Percentiles rank a stretch among this genome's conserved stretches.
phyloP scores from a whole-genome alignment of 129 eudicot species.

The Lonicera japonica region DNA sequence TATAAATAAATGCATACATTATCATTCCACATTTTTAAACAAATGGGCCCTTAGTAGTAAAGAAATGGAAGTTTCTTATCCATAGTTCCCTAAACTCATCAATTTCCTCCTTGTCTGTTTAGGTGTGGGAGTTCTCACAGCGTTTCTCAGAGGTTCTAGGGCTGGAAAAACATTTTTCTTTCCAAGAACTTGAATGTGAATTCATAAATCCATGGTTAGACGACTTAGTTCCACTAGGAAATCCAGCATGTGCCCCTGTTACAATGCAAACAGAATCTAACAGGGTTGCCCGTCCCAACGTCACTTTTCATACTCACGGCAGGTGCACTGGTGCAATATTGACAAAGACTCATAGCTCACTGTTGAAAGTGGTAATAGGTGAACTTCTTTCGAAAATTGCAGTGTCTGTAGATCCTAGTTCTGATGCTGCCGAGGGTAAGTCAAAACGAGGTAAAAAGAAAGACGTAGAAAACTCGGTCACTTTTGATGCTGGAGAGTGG shows the following conservation, averaged over 20 bases:
- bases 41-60: not conserved
- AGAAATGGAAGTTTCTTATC: not conserved
- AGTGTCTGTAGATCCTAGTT: conserved; percentile 47
- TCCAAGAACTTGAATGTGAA: conserved; percentile 64
- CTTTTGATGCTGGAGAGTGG: conserved; percentile 52
- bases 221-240: conserved; percentile 23
- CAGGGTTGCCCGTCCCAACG: conserved; percentile 27
- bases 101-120: conserved; percentile 18
- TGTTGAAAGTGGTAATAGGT: conserved; percentile 53
- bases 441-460: conserved; percentile 74
- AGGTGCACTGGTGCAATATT: conserved; percentile 52
- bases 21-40: too few relatives aligned
- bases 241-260: conserved; percentile 3
- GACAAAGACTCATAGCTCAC: conserved; percentile 48
- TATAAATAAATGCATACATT: too few relatives aligned
- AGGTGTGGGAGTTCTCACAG: conserved; percentile 71
- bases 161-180: conserved; percentile 40
- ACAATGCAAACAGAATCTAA: conserved; percentile 12
- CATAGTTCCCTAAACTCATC: conserved; percentile 6
- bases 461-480: conserved; percentile 51
- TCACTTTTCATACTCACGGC: conserved; percentile 24
- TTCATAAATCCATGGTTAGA: conserved; percentile 78
- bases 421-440: conserved; percentile 57
- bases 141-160: conserved; percentile 76
- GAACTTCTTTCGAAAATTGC: conserved; percentile 63